Evolutionary conservation across 495 filamentous ascomycete genomes (phyloP), one percentile per base, ranked within the genome.

Genomic region (Saxophila tyrrhenica): DNA sequence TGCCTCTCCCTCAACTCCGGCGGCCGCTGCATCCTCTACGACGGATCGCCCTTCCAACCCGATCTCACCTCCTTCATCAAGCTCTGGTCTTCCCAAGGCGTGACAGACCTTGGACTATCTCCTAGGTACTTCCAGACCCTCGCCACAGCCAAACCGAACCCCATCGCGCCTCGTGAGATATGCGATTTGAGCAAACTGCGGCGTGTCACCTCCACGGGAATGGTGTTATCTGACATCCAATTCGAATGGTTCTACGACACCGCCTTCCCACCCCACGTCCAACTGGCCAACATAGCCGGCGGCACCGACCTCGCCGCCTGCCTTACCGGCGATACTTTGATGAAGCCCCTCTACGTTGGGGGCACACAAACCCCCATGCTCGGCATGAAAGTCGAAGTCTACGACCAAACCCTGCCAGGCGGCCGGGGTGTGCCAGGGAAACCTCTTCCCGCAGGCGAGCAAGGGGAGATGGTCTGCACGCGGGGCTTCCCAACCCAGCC

Each of bases 191-290:
- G 73, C 5, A 65, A 58, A 42, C 71, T 91, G 23, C 67, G 69
- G 22, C 62, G 70, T 16, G 84, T 89, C 17, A 79, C 75, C 10
- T 78, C 74, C 52, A 91, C 86, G 3, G 86, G 85, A 13, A 89
- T 89, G 86, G 85, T 89, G 0, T 74, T 89, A 9, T 77, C 82
- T 8, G 77, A 86, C 43, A 73, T 78, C 35, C 70, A 86, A 39
- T 88, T 87, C 64, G 78, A 85, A 52, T 91, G 85, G 85, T 88
- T 89, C 73, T 89, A 89, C 67, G 85, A 89, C 65, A 64, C 66
- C n/a, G 86, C 74, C 13, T 91, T 91, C 67, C 84, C 85, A 0
- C 25, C 73, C 1, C 65, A 70, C 57, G 73, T 78, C 2, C 84
- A 84, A 7, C 72, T 89, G 2, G 74, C 65, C 49, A 91, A 91